A percentile compares a stretch with the other conserved stretches of the same genome.
phyloP scores from a whole-genome alignment of 768 basidiomycete species.

The Pleurotus ostreatus region DNA sequence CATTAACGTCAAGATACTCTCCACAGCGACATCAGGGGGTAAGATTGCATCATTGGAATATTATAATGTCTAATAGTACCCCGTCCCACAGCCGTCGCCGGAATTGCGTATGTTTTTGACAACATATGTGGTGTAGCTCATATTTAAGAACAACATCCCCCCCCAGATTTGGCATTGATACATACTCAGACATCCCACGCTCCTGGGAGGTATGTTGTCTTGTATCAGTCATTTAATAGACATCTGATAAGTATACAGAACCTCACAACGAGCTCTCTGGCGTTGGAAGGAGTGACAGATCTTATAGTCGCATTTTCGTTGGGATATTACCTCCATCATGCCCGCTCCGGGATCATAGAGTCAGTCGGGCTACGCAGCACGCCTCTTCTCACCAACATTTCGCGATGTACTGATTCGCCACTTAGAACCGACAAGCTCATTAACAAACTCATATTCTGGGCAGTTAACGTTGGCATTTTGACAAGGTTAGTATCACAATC shows the following conservation, averaged over 20 bases:
- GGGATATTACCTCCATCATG: neutral
- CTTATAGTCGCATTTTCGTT: neutral
- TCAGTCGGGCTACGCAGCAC: neutral
- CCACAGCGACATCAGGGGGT: no score
- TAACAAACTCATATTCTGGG: neutral
- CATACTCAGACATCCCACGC: no score
- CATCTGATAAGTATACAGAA: neutral
- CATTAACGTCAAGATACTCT: no score
- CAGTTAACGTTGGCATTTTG: neutral
- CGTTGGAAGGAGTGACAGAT: neutral
- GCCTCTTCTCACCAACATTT: no score
- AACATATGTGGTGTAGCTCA: no score
- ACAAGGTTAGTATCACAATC: neutral
- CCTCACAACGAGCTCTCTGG: neutral
- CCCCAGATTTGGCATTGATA: no score
- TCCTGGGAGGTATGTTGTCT: neutral
- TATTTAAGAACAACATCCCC: no score
- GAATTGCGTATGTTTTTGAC: no score
- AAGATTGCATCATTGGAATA: no score
- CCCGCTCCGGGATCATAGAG: neutral
- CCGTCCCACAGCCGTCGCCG: no score
- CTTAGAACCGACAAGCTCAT: neutral
- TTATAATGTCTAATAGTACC: no score
- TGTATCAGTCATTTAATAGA: neutral
- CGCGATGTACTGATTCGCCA: no score